Evolutionary conservation across 2,329 filamentous ascomycete species (phyloP).

Genomic region (Coccinonectria pachysandricola): DNA sequence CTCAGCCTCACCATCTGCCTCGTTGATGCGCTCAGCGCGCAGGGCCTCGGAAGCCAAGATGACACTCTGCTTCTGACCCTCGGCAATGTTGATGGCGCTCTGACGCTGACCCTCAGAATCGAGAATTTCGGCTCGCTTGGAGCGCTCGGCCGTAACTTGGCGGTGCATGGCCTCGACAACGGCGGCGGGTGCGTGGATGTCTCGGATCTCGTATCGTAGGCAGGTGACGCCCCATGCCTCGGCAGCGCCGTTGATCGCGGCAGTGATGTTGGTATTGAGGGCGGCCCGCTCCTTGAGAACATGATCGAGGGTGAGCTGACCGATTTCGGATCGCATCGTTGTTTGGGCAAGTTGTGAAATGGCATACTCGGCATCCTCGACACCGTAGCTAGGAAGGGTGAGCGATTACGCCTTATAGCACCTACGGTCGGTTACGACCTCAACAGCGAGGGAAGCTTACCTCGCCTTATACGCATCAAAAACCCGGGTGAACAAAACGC

Average conservation of each 20-base stretch:
- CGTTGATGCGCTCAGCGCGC: conserved; percentile 85
- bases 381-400: conserved; percentile 64
- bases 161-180: conserved; percentile 98
- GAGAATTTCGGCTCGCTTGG: conserved; percentile 93
- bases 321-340: conserved; percentile 97
- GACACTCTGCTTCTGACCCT: conserved; percentile 93
- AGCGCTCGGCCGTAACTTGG: conserved; percentile 93
- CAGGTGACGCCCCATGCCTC: conserved; percentile 96
- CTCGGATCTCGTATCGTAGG: conserved; percentile 92
- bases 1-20: conserved; percentile 84
- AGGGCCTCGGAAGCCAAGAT: conserved; percentile 92
- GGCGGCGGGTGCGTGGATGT: conserved; percentile 89
- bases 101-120: conserved; percentile 96
- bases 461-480: conserved; percentile 98
- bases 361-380: conserved; percentile 97
- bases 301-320: conserved; percentile 90
- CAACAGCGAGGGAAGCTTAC: conserved; percentile 34
- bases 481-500: conserved; percentile 88
- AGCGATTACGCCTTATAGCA: conserved; percentile 3
- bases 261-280: conserved; percentile 97
- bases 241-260: conserved; percentile 94
- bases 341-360: conserved; percentile 97
- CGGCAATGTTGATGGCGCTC: conserved; percentile 96
- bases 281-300: conserved; percentile 94
- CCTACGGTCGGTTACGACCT: too few species aligned